A percentile compares a stretch with the other conserved stretches of the same genome.
These are phyloP conservation scores for Phellopilus nigrolimitatus DNA, from an alignment of 1,284 basidiomycete species.

Conservation along the genomic window DNA sequence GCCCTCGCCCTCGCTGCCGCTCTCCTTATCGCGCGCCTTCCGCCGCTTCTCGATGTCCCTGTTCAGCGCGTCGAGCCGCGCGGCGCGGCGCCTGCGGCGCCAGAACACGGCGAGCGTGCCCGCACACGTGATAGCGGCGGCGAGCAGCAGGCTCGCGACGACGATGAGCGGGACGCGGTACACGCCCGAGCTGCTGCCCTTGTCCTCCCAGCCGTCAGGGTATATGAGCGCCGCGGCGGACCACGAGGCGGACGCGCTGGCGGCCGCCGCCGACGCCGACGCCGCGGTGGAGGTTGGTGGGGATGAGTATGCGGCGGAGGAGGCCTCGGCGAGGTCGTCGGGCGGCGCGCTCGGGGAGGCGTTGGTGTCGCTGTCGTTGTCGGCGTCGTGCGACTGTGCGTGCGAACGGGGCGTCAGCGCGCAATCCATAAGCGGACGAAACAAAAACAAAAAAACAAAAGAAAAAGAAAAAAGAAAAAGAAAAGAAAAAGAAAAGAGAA, in stretches of 20 bases:
- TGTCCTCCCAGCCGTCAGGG: conserved; percentile 51
- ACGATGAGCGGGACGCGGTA: conserved; percentile 45
- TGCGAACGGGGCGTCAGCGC: too few relatives aligned
- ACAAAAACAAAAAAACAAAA: conserved; percentile 12
- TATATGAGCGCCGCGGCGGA: conserved; percentile 29
- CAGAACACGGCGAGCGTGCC: conserved; percentile 56
- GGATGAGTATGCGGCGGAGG: too few relatives aligned
- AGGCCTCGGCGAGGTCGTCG: too few relatives aligned
- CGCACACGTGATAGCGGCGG: conserved; percentile 49
- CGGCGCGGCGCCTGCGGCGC: conserved; percentile 35
- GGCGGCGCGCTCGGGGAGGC: too few relatives aligned
- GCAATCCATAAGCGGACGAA: too few relatives aligned
- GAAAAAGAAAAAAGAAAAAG: not conserved
- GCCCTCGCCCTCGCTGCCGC: conserved; percentile 29
- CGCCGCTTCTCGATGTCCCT: conserved; percentile 33
- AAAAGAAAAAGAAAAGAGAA: conserved; percentile 17
- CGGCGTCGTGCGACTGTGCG: conserved; percentile 10
- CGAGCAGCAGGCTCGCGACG: conserved; percentile 53
- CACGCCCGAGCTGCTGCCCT: conserved; percentile 21
- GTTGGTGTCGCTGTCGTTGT: too few relatives aligned
- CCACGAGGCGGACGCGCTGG: conserved; percentile 1
- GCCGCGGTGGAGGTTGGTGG: not conserved
- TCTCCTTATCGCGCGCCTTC: conserved; percentile 31
- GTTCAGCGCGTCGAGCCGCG: conserved; percentile 31
- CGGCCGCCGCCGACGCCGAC: not conserved